phyloP scores from a whole-genome alignment of 2,329 filamentous ascomycete species.

The Fusarium bulbicola region DNA sequence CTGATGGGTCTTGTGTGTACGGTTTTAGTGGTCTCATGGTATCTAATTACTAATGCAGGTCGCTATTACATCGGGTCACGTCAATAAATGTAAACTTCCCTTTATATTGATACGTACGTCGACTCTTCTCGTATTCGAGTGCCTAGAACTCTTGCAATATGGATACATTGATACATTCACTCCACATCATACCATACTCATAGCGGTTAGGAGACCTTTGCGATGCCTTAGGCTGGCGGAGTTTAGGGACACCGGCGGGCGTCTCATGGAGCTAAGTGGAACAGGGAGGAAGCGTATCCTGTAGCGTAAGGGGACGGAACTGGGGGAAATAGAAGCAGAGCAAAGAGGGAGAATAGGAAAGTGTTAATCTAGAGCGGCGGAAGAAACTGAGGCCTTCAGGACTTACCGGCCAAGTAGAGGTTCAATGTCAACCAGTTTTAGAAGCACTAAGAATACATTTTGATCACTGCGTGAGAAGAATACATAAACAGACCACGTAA shows the following conservation, averaged over 20 bases:
- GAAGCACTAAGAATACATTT: not conserved
- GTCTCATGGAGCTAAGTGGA: not conserved
- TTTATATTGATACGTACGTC: not conserved
- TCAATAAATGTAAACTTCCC: not conserved
- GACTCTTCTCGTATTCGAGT: not conserved
- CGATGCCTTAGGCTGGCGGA: not conserved
- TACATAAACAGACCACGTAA: not conserved
- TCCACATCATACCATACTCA: not conserved
- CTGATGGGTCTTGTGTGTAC: not conserved
- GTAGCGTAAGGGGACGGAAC: not conserved
- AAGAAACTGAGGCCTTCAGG: not conserved
- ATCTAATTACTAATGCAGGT: not conserved
- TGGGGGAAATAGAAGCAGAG: not conserved
- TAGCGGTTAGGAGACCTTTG: not conserved
- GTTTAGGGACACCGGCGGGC: not conserved
- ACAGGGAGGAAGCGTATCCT: not conserved
- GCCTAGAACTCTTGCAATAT: not conserved
- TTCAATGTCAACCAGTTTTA: not conserved
- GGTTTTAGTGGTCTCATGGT: not conserved
- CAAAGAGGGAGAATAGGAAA: not conserved
- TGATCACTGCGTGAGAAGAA: not conserved
- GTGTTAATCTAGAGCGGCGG: not conserved
- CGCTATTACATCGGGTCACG: not conserved
- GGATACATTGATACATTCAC: not conserved
- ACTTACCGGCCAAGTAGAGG: not conserved